Evolutionary conservation across 2,329 filamentous ascomycete species (phyloP).

Genomic region (Microdochium trichocladiopsis): DNA sequence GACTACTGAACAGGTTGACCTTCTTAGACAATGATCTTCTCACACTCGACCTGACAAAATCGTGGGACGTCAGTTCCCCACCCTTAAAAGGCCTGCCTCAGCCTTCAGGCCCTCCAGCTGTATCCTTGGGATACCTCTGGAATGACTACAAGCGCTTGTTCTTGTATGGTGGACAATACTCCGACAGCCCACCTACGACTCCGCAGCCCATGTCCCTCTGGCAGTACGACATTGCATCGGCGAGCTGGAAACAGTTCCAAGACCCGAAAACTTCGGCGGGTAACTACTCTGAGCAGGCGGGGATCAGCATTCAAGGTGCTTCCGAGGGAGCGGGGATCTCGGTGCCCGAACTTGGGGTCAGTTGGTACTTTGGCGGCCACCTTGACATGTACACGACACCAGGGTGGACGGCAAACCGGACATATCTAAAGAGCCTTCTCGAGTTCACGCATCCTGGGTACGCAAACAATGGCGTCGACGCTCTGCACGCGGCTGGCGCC

Average conservation of each 20-base stretch:
- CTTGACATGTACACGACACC: constrained; percentile 51
- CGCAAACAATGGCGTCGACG: constrained; percentile 54
- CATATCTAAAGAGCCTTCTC: constrained; percentile 68
- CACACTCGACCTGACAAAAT: constrained; percentile 62
- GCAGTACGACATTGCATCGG: constrained; percentile 58
- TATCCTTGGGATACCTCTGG: constrained; percentile 72
- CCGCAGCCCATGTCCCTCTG: constrained; percentile 59
- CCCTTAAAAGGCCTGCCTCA: constrained; percentile 53
- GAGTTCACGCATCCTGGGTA: constrained; percentile 71
- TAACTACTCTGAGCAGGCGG: constrained; percentile 49
- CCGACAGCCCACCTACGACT: constrained; percentile 49
- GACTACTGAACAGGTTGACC: constrained; percentile 6
- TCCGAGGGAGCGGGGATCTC: constrained; percentile 69
- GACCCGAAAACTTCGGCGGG: constrained; percentile 57
- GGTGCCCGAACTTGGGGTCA: constrained; percentile 61
- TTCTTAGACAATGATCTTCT: constrained; percentile 65
- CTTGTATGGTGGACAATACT: constrained; percentile 69
- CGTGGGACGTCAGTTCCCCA: constrained; percentile 63
- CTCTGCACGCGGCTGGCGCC: constrained; percentile 48
- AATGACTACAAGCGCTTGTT: constrained; percentile 62
- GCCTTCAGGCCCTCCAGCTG: constrained; percentile 62
- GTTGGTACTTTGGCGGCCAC: constrained; percentile 76
- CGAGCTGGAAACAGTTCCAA: constrained; percentile 55
- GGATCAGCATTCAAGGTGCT: constrained; percentile 55
- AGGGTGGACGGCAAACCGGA: constrained; percentile 62